Evolutionary conservation across 495 filamentous ascomycete genomes (phyloP), one percentile per base, ranked within the genome.

Genomic region (Opeltia flavorubescens): DNA sequence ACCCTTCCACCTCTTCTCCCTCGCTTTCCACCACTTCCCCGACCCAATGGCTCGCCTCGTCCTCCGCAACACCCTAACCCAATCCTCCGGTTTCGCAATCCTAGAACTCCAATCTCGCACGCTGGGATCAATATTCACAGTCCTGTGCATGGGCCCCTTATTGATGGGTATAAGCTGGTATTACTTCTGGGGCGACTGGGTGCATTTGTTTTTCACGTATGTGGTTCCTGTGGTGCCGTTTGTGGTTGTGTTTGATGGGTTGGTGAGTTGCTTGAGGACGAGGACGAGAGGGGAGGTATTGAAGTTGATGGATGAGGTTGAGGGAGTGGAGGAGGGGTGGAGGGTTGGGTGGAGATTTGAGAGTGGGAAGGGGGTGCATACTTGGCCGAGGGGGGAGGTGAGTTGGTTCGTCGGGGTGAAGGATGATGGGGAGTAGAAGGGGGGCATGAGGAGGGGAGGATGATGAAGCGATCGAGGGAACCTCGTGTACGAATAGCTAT

Each of bases 11-110:
- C 61, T 86, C 23, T 87, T 81, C 60, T 83, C 76, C 54, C 66
- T 88, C 9, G 75, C 80, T 4, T 88, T 86, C 58, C 83, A 88
- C 55, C 83, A 88, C 62, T 86, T 88, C 52, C 71, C 76, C 45
- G 76, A 88, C 52, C 59, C 59, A 13, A 52, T 75, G 23, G 83
- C 81, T 5, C 53, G 50, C 26, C 61, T 61, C 2, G 76, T 85
- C 11, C 58, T 88, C 31, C 61, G 65, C 31, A 78, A 78, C 53
- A 78, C 80, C 0, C 55, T 85, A 2, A 64, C 76, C 49, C 80
- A 70, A 1, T 68, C 72, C 23, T 76, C 81, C 50, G 78, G 75
- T 9, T 82, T 86, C 52, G 78, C 75, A 65, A 86, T 88, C 48
- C 77, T 86, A 47, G 83, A 88, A 59, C 70, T 88, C 9, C 81